These are phyloP conservation scores for Sideroxylon spinosum DNA, from an alignment of 179 eudicot genomes.

Conservation along the genomic window DNA sequence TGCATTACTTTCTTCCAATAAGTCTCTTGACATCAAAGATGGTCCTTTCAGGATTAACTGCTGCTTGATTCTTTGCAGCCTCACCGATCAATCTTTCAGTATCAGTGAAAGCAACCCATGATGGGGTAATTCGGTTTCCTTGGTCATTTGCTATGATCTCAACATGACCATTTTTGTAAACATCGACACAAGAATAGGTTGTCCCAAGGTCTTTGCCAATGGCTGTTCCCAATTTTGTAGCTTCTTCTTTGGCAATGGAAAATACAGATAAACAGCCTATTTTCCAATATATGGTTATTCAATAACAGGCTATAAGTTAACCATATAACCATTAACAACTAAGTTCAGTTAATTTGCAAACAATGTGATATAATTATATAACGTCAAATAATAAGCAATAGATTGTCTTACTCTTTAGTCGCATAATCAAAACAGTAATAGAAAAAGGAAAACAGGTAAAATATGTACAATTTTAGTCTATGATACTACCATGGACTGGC, in stretches of 20 bases:
- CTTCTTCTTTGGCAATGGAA: conserved; percentile 31
- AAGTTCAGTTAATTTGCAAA: no score
- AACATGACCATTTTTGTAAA: conserved; percentile 31
- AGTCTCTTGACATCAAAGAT: conserved; percentile 29
- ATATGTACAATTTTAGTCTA: background rate
- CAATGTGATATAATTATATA: no score
- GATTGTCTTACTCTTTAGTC: no score
- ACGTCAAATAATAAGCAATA: background rate
- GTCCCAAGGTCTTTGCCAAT: conserved; percentile 29
- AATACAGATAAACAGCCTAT: conserved; percentile 26
- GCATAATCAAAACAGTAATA: background rate
- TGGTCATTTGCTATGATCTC: conserved; percentile 32
- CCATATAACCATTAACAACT: no score
- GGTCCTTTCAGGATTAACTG: conserved; percentile 25
- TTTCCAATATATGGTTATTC: background rate
- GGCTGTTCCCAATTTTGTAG: conserved; percentile 26
- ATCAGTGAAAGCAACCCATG: conserved; percentile 31
- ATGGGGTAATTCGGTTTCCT: conserved; percentile 31
- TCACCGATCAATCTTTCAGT: conserved; percentile 27
- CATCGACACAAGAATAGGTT: conserved; percentile 29
- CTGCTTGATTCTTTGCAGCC: conserved; percentile 30
- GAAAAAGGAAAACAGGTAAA: background rate
- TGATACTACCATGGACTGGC: background rate
- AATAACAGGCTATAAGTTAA: background rate
- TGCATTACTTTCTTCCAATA: conserved; percentile 26